Base-by-base conservation (phyloP, 108 stramenopile genomes). In the Discostella pseudostelligera region DNA sequence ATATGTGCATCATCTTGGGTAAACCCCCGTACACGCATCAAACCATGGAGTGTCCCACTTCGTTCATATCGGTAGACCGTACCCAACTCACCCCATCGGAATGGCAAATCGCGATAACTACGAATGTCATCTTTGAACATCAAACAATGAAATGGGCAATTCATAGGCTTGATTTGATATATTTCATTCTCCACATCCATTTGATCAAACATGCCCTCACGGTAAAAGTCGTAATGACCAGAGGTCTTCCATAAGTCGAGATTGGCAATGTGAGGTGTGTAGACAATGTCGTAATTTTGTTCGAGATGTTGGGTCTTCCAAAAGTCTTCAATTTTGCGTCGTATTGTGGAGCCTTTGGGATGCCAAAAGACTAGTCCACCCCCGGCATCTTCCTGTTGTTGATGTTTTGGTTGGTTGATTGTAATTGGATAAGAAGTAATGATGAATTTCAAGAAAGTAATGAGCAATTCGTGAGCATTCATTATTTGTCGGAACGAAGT, bases 101-200 rank as follows among this genome's bases (percentile, higher is more conserved):
- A 84, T 14, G 97, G 97, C 58, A 97, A 81, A 43, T 97, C 97
- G 49, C 97, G 90, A 77, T 96, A 97, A 19, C 90, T 92, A 39
- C 95, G 88, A 51, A 95, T 73, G 24, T 85, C 80, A 76, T 96
- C 95, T 78, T 96, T 96, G 76, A 88, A 97, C 94, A 99, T 97
- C 40, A 99, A 80, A 80, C 97, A 98, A 81, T 99, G 99, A 71
- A 97, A 98, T 7, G 99, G 99, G 75, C 99, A 99, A 83, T 99
- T 99, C 99, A 99, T 99, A 20, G 99, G 99, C 83, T 97, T 98
- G 81, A 98, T 88, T 78, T 98, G 97, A 69, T 96, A 98, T 45
- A 81, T 59, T 57, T 97, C 95, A 44, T 93, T 86, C 75, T 98
- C 97, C 5, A 98, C 96, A 21, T 96, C 92, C 95, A 98, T 98